These are phyloP conservation scores for Aspergillus avenaceus DNA, from an alignment of 495 filamentous ascomycete genomes.

Conservation along the genomic window DNA sequence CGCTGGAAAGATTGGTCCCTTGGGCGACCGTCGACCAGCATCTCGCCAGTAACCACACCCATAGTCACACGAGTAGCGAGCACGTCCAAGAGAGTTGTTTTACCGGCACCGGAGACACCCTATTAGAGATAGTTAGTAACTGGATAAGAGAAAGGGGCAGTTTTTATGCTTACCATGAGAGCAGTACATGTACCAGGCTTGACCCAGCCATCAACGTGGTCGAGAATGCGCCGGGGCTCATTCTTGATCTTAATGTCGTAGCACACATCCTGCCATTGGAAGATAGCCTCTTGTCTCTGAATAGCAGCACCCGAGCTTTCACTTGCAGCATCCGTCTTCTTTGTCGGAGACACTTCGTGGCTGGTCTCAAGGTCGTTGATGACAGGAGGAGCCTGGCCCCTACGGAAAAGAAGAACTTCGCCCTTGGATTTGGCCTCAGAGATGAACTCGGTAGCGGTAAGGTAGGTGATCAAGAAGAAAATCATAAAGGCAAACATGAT, in stretches of 20 bases:
- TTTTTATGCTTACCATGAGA: slow-evolving; percentile 42
- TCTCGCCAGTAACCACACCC: slow-evolving; percentile 50
- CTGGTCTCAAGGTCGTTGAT: slow-evolving; percentile 29
- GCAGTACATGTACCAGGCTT: slow-evolving; percentile 64
- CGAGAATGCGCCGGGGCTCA: slow-evolving; percentile 54
- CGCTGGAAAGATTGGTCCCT: slow-evolving; percentile 81
- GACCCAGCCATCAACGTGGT: slow-evolving; percentile 63
- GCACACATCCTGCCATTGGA: slow-evolving; percentile 78
- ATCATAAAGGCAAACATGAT: slow-evolving; percentile 63
- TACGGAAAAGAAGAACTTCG: slow-evolving; percentile 50
- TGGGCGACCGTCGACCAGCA: slow-evolving; percentile 50
- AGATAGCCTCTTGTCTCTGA: slow-evolving; percentile 60
- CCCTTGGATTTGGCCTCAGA: slow-evolving; percentile 48
- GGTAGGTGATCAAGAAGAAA: slow-evolving; percentile 53
- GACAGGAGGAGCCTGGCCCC: slow-evolving; percentile 29
- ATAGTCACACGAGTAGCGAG: slow-evolving; percentile 52
- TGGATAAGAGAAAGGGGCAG: not conserved
- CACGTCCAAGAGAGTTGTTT: slow-evolving; percentile 63
- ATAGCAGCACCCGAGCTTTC: slow-evolving; percentile 34
- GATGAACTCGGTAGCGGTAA: slow-evolving; percentile 44
- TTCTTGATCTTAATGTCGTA: slow-evolving; percentile 65
- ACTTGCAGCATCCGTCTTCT: slow-evolving; percentile 41
- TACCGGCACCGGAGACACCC: slow-evolving; percentile 60
- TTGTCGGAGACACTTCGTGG: slow-evolving; percentile 23
- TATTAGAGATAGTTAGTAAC: slow-evolving; percentile 9